phyloP scores from a whole-genome alignment of 192 early-diverging fungal species.

The Piromyces finnis region DNA sequence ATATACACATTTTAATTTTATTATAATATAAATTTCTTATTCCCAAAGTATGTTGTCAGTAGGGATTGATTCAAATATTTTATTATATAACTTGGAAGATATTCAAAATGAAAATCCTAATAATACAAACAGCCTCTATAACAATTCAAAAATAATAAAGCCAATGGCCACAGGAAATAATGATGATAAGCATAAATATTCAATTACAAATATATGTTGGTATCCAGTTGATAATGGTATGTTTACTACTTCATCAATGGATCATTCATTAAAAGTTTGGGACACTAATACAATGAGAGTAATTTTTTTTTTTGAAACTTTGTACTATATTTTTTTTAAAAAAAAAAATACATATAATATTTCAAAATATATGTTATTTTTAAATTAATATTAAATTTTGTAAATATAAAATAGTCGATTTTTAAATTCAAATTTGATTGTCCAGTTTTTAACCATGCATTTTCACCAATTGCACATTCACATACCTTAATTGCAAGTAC shows the following conservation, averaged over 20 bases:
- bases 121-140: not conserved
- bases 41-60: slow-evolving; percentile 26
- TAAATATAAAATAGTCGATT: slow-evolving; percentile 25
- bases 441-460: slow-evolving; percentile 45
- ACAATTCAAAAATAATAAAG: not conserved
- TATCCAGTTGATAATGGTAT: slow-evolving; percentile 69
- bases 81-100: slow-evolving; percentile 40
- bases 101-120: not conserved
- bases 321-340: not conserved
- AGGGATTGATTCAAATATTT: slow-evolving; percentile 33
- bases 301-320: not conserved
- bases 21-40: too few species aligned
- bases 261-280: slow-evolving; percentile 61
- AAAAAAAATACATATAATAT: too few species aligned
- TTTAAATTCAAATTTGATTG: slow-evolving; percentile 49
- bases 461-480: slow-evolving; percentile 50
- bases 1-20: too few species aligned
- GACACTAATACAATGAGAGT: slow-evolving; percentile 58
- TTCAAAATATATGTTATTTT: too few species aligned
- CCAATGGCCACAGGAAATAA: slow-evolving; percentile 5
- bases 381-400: too few species aligned
- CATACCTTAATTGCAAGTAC: slow-evolving; percentile 67
- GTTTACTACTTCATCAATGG: slow-evolving; percentile 63
- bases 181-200: slow-evolving; percentile 33
- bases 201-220: slow-evolving; percentile 57